Evolutionary conservation across 768 basidiomycete genomes (phyloP), one percentile per base, ranked within the genome.

Genomic region (Tremella yokohamensis): DNA sequence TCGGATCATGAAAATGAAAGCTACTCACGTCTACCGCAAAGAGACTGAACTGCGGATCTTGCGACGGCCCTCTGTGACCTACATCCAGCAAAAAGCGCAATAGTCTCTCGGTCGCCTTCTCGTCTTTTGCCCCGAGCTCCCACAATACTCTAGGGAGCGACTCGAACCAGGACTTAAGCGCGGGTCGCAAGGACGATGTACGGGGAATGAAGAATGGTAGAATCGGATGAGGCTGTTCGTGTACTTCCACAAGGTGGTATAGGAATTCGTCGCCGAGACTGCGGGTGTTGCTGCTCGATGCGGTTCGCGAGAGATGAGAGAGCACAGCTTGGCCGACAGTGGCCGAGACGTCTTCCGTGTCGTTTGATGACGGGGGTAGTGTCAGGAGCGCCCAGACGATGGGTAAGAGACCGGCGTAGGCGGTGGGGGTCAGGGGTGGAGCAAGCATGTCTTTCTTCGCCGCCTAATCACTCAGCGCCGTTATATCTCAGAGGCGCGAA

Each of bases 101-200:
- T 40, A 89, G 82, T 16, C 65, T 44, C 63, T 88, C 84, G 0
- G 85, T 85, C 3, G 82, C 77, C 1, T 74, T 64, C 16, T 82
- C 70, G 69, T 89, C 83, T 53, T 76, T 82, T 9, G 75, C 76
- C 2, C 87, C 86, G 9, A 87, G 75, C 74, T 97, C 92, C 93
- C 93, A 97, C 3, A 97, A 79, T 6, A 82, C 81, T 75, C 84
- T 86, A 0, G 92, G 90, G 44, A 96, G 81, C 62, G 87, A 84
- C 24, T 81, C 73, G 16, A 90, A 63, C 90, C 92, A 96, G 19
- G 81, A 81, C 51, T 80, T 77, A 0, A 78, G 19, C 6, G 52
- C 18, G 8, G 48, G 38, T 8, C 69, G 47, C 7, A 71, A 2
- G 2, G 52, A 45, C 4, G 66, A 73, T 2, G 37, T 44, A 0